phyloP scores from a whole-genome alignment of 2,329 filamentous ascomycete genomes.

The Spiromastix sp. region DNA sequence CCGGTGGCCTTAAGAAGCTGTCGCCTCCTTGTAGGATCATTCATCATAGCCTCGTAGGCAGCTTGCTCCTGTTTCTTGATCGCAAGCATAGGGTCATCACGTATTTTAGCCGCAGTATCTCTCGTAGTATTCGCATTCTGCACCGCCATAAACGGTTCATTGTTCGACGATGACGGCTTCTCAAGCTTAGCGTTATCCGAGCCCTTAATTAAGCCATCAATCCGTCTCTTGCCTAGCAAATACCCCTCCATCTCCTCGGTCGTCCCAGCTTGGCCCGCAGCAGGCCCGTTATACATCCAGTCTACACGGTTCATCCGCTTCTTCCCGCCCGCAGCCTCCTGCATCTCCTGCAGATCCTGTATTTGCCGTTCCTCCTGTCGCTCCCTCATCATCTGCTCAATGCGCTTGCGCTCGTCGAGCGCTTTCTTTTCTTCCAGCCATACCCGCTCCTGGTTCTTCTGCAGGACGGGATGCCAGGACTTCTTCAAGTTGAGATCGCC shows the following conservation, averaged over 20 bases:
- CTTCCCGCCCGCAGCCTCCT: conserved; percentile 77
- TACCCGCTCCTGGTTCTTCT: conserved; percentile 82
- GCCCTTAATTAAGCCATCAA: conserved; percentile 77
- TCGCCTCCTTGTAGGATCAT: conserved; percentile 39
- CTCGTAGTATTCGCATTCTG: conserved; percentile 58
- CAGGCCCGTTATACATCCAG: conserved; percentile 95
- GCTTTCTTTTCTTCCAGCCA: conserved; percentile 89
- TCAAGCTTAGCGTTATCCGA: conserved; percentile 71
- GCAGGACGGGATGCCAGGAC: conserved; percentile 84
- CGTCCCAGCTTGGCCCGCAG: conserved; percentile 61
- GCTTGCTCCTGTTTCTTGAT: conserved; percentile 89
- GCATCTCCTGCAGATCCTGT: conserved; percentile 80
- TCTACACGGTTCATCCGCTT: conserved; percentile 78
- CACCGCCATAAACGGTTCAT: conserved; percentile 53
- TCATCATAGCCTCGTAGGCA: conserved; percentile 52
- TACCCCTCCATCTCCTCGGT: conserved; percentile 89
- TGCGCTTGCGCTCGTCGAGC: conserved; percentile 87
- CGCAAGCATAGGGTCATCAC: conserved; percentile 81
- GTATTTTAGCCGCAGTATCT: conserved; percentile 76
- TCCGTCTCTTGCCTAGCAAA: conserved; percentile 79
- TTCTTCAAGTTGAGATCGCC: conserved; percentile 93
- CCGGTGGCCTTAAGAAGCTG: conserved; percentile 52
- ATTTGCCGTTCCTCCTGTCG: conserved; percentile 87
- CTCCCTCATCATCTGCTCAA: conserved; percentile 83
- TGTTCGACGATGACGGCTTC: conserved; percentile 57